A percentile compares a stretch with the other conserved stretches of the same genome.
Evolutionary conservation across 306 rosid species (phyloP).

Genomic region (Macrotyloma uniflorum): DNA sequence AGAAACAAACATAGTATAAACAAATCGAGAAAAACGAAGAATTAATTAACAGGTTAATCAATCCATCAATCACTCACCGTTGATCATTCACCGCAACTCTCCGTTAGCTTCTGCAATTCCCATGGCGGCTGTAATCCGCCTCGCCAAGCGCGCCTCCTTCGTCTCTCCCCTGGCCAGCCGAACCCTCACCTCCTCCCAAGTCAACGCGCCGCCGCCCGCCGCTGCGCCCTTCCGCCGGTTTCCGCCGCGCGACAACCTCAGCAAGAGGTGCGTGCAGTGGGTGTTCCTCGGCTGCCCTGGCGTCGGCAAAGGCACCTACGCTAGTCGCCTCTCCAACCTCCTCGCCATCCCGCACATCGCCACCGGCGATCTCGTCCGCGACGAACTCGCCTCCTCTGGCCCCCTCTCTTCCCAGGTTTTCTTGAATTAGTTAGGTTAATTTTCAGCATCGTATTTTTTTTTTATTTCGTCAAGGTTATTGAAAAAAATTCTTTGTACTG

Average conservation of each 20-base stretch:
- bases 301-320: slow-evolving; percentile 94
- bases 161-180: slow-evolving; percentile 36
- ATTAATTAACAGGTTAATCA: not conserved
- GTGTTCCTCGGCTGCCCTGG: slow-evolving; percentile 91
- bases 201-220: slow-evolving; percentile 39
- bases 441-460: not conserved
- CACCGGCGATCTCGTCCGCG: slow-evolving; percentile 95
- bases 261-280: slow-evolving; percentile 76
- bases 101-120: slow-evolving; percentile 5
- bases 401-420: slow-evolving; percentile 73
- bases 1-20: not conserved
- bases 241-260: slow-evolving; percentile 47
- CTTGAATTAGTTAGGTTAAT: not conserved
- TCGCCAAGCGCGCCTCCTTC: slow-evolving; percentile 48
- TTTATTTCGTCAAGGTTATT: not conserved
- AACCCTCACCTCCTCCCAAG: slow-evolving; percentile 50
- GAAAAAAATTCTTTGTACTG: not conserved
- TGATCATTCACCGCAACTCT: not conserved
- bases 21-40: not conserved
- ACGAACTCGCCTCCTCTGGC: slow-evolving; percentile 81
- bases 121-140: slow-evolving; percentile 90
- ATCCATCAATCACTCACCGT: not conserved
- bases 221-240: slow-evolving; percentile 33
- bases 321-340: slow-evolving; percentile 82
- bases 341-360: slow-evolving; percentile 87